Percentiles rank a stretch among this genome's conserved stretches.
These are phyloP conservation scores for Candida silvatica DNA, from an alignment of 805 yeast genomes.

Conservation along the genomic window DNA sequence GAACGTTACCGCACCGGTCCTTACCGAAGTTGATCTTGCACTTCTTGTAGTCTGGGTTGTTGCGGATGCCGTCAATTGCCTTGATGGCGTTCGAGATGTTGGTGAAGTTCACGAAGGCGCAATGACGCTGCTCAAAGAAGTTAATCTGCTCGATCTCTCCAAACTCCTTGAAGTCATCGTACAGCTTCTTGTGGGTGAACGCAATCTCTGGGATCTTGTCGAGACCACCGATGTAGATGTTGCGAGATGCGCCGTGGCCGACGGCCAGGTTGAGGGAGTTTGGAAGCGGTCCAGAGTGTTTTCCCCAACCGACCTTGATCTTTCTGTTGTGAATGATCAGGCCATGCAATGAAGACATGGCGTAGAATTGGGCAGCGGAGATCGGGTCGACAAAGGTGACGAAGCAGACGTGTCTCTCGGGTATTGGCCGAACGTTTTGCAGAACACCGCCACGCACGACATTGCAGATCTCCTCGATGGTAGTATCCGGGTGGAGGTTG, in stretches of 20 bases:
- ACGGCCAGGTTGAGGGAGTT: conserved; percentile 85
- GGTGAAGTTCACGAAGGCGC: conserved; percentile 89
- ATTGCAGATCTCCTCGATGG: conserved; percentile 68
- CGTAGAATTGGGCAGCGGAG: conserved; percentile 96
- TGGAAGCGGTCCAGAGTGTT: conserved; percentile 87
- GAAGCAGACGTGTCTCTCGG: conserved; percentile 87
- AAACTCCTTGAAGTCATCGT: conserved; percentile 67
- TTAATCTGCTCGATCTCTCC: conserved; percentile 97
- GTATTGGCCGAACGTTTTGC: conserved; percentile 71
- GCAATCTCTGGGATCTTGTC: conserved; percentile 22
- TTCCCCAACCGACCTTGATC: conserved; percentile 96
- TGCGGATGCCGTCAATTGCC: conserved; percentile 86
- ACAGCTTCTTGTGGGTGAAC: conserved; percentile 39
- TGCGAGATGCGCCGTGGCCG: conserved; percentile 88
- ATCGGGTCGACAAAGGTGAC: conserved; percentile 94
- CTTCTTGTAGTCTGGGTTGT: conserved; percentile 56
- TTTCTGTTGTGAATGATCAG: conserved; percentile 77
- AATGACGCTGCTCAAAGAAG: conserved; percentile 70
- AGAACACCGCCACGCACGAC: conserved; percentile 84
- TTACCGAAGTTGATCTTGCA: conserved; percentile 88
- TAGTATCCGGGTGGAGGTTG: conserved; percentile 53
- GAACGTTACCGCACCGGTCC: conserved; percentile 92
- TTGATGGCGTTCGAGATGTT: conserved; percentile 85
- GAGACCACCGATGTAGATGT: conserved; percentile 72
- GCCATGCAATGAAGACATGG: conserved; percentile 87